These are phyloP conservation scores for Rhodamnia argentea DNA, from an alignment of 345 rosid genomes.

Conservation along the genomic window DNA sequence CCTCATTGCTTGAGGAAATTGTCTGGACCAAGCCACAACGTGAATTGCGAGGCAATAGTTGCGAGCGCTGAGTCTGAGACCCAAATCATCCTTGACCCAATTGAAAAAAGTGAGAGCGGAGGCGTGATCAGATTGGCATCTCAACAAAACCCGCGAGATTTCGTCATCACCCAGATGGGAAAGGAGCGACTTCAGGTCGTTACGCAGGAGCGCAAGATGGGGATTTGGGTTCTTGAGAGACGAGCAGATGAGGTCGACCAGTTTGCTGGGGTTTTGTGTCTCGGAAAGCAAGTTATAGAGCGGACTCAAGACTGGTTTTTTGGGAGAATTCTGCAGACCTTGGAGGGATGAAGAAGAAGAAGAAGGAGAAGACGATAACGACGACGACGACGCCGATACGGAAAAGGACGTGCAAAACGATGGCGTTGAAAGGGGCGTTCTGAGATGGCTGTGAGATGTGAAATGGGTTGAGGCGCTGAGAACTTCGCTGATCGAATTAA, in stretches of 20 bases:
- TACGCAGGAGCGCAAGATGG: constrained; percentile 10
- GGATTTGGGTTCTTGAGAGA: constrained; percentile 28
- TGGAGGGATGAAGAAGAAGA: constrained; percentile 17
- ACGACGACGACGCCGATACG: background rate
- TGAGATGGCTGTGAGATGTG: background rate
- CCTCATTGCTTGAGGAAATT: constrained; percentile 41
- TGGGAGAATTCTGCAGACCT: background rate
- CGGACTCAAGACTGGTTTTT: constrained; percentile 27
- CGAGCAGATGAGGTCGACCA: constrained; percentile 45
- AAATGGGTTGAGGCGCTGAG: background rate
- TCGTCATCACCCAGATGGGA: constrained; percentile 41
- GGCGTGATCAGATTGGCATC: constrained; percentile 55
- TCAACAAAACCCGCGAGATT: constrained; percentile 52
- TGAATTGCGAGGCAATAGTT: constrained; percentile 55
- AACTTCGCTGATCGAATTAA: background rate
- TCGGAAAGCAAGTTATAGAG: constrained; percentile 47
- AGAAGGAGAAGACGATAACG: constrained; percentile 7
- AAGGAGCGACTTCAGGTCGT: constrained; percentile 19
- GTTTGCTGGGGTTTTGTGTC: constrained; percentile 48
- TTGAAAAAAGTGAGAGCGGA: constrained; percentile 46
- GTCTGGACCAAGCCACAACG: constrained; percentile 44
- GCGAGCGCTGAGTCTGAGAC: constrained; percentile 17
- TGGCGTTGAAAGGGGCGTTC: background rate
- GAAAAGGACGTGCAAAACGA: background rate
- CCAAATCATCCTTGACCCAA: constrained; percentile 51